These are phyloP conservation scores for Oryza meyeriana DNA, from an alignment of 176 grass and related monocot species.

Conservation along the genomic window DNA sequence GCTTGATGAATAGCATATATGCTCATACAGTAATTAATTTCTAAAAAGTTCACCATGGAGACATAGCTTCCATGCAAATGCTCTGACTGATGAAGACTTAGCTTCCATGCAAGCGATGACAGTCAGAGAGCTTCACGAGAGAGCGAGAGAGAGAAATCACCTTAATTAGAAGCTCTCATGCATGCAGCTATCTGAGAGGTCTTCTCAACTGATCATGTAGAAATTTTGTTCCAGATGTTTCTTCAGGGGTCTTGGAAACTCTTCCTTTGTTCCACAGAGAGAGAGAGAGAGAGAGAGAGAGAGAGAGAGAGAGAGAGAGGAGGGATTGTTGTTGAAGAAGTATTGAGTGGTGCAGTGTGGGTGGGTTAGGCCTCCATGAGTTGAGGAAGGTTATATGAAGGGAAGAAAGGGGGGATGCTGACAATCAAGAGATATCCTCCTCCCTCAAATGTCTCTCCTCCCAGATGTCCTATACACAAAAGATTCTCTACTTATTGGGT, in stretches of 20 bases:
- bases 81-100: background rate
- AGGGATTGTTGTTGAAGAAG: background rate
- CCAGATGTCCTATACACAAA: conserved; percentile 19
- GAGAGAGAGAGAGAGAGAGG: background rate
- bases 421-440: conserved; percentile 45
- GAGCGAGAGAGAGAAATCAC: conserved; percentile 20
- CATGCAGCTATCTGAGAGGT: background rate
- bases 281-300: background rate
- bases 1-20: background rate
- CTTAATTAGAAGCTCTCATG: conserved; percentile 14
- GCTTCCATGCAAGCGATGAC: conserved; percentile 10
- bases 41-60: background rate
- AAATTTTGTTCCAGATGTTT: conserved; percentile 3
- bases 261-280: background rate
- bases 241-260: background rate
- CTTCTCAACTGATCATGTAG: background rate
- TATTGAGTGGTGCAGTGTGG: conserved; percentile 7
- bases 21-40: background rate
- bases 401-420: conserved; percentile 24
- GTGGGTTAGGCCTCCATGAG: conserved; percentile 10
- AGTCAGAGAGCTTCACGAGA: background rate
- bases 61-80: background rate
- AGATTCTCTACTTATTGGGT: conserved; percentile 41
- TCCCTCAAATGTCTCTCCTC: conserved; percentile 13
- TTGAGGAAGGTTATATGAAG: conserved; percentile 40